Conservation (phyloP, 2,329 filamentous ascomycete species). For the Aureobasidium sp. region DNA sequence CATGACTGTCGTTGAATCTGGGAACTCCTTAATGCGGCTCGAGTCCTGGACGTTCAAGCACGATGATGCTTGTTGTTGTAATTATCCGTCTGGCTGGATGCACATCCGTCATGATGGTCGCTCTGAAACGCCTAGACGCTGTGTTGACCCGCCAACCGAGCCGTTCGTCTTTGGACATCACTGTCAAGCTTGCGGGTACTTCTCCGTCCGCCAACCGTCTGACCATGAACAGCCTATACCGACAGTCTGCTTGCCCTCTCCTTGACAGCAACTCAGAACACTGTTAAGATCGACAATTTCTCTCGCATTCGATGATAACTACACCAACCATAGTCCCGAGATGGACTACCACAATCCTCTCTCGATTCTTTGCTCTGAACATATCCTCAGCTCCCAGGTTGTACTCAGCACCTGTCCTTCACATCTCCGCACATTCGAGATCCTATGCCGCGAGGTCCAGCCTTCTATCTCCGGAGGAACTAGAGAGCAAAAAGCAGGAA, state of each 20-base stretch:
- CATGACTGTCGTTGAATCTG: not conserved
- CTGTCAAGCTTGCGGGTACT: not conserved
- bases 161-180: not conserved
- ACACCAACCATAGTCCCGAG: not conserved
- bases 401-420: not conserved
- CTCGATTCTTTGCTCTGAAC: not conserved
- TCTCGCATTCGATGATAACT: not conserved
- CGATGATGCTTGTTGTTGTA: slow-evolving; percentile 19
- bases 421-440: not conserved
- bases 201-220: not conserved
- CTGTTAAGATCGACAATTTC: too few species aligned
- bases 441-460: not conserved
- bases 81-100: slow-evolving; percentile 4
- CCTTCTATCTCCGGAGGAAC: not conserved
- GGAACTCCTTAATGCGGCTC: not conserved
- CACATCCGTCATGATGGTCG: not conserved
- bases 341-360: not conserved
- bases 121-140: slow-evolving; percentile 12
- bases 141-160: slow-evolving; percentile 16
- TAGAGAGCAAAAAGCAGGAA: not conserved
- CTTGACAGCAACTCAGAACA: not conserved
- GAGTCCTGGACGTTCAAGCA: not conserved
- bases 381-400: not conserved
- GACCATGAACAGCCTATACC: not conserved
- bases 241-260: not conserved